Conservation (phyloP, 1,284 basidiomycete genomes). For the Ceratobasidium sp. region DNA sequence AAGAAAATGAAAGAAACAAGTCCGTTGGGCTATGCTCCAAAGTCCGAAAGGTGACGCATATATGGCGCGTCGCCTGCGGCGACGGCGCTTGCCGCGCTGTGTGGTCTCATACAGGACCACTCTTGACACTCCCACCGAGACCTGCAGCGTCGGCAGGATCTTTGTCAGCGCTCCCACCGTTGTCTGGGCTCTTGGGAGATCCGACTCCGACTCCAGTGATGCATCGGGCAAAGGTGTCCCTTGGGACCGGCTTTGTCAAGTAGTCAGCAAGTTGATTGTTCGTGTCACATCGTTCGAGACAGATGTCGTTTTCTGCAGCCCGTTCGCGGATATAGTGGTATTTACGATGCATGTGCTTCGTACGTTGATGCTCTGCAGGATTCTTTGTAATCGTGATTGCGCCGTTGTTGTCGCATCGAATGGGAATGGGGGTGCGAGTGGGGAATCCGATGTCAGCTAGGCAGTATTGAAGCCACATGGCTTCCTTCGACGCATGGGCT, state of each 20-base stretch:
- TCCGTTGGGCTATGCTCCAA: too few species aligned
- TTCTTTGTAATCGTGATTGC: conserved; percentile 54
- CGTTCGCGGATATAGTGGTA: conserved; percentile 51
- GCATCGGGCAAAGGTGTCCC: background rate
- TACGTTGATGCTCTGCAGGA: conserved; percentile 52
- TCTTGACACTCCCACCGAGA: background rate
- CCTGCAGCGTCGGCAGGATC: background rate
- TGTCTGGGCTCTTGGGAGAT: background rate
- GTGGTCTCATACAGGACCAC: too few species aligned
- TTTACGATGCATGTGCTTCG: conserved; percentile 55
- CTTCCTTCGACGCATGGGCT: background rate
- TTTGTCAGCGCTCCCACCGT: background rate
- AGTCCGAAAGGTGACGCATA: too few species aligned
- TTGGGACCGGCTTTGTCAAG: conserved; percentile 50
- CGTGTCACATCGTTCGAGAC: conserved; percentile 46
- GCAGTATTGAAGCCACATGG: conserved; percentile 16
- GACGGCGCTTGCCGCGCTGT: too few species aligned
- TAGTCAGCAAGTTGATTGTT: conserved; percentile 51
- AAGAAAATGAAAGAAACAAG: too few species aligned
- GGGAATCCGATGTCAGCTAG: background rate
- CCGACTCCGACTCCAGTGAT: background rate
- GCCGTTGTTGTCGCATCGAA: conserved; percentile 48
- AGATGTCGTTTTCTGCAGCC: conserved; percentile 39
- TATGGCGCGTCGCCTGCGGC: too few species aligned
- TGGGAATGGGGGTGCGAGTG: background rate